These are phyloP conservation scores for Chytriomyces hyalinus DNA, from an alignment of 192 early-diverging fungal species.

Conservation along the genomic window DNA sequence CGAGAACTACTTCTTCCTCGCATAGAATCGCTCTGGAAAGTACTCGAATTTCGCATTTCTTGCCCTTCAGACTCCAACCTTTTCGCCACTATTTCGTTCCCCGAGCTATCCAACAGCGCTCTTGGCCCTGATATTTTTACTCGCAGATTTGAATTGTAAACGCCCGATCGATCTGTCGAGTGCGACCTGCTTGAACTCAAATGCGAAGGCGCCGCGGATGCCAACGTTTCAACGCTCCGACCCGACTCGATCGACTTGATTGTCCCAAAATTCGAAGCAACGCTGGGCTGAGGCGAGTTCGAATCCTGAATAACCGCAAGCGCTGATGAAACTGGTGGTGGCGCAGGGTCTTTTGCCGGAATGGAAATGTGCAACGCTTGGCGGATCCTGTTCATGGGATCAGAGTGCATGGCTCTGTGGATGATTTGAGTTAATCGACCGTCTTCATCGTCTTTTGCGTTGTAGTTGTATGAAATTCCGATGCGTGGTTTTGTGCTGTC, in stretches of 20 bases:
- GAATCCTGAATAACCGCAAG: not conserved
- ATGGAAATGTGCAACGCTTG: not conserved
- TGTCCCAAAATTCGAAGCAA: not conserved
- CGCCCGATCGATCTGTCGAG: not conserved
- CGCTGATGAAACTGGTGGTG: not conserved
- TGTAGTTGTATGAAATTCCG: conserved; percentile 31
- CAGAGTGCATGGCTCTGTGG: not conserved
- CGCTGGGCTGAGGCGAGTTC: not conserved
- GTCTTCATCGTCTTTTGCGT: conserved; percentile 33
- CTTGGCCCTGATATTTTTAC: not conserved
- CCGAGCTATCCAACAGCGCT: not conserved
- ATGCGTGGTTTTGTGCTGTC: conserved; percentile 33
- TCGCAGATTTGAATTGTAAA: conserved; percentile 1
- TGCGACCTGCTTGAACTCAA: not conserved
- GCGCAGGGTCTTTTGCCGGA: not conserved
- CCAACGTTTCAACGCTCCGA: not conserved
- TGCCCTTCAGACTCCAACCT: not conserved
- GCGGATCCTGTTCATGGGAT: conserved; percentile 1
- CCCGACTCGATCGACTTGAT: not conserved
- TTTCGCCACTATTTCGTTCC: not conserved
- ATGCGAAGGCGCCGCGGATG: not conserved
- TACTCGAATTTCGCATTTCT: too few relatives aligned
- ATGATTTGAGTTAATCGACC: conserved; percentile 16
- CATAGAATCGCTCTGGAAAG: not conserved
- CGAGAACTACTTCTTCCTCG: not conserved